Conservation (phyloP, 257 asterid species). For the Salvia miltiorrhiza region DNA sequence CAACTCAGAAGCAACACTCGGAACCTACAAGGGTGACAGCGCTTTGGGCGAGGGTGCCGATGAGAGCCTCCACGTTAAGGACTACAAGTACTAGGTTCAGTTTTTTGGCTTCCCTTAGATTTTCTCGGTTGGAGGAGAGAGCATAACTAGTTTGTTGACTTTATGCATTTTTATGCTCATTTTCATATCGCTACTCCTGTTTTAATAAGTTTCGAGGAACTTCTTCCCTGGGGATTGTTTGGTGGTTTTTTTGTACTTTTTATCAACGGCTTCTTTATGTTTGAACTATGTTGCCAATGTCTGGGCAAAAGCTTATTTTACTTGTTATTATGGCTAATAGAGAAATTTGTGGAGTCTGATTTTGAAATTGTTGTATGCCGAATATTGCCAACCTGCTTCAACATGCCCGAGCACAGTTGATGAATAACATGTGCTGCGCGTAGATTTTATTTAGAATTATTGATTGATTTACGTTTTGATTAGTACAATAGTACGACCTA, state of each 20-base stretch:
- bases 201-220: slow-evolving; percentile 28
- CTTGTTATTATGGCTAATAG: background rate
- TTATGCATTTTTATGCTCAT: background rate
- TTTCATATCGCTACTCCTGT: slow-evolving; percentile 2
- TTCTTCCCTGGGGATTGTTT: slow-evolving; percentile 7
- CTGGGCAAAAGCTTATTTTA: slow-evolving; percentile 1
- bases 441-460: no score
- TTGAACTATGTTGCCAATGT: slow-evolving; percentile 11
- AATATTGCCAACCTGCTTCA: no score
- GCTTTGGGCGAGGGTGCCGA: slow-evolving; percentile 68
- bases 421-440: no score
- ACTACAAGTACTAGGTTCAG: slow-evolving; percentile 62
- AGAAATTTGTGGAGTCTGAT: background rate
- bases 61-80: slow-evolving; percentile 89
- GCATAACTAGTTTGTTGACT: slow-evolving; percentile 20
- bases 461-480: no score
- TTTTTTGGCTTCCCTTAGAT: slow-evolving; percentile 1
- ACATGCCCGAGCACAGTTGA: no score
- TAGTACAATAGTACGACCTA: no score
- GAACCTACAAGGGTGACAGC: slow-evolving; percentile 55
- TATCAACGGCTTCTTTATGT: slow-evolving; percentile 14
- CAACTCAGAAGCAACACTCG: slow-evolving; percentile 87
- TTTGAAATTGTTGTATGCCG: background rate
- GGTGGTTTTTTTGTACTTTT: background rate
- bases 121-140: slow-evolving; percentile 7